Conservation (phyloP, 805 yeast genomes). For the Candida orba region DNA sequence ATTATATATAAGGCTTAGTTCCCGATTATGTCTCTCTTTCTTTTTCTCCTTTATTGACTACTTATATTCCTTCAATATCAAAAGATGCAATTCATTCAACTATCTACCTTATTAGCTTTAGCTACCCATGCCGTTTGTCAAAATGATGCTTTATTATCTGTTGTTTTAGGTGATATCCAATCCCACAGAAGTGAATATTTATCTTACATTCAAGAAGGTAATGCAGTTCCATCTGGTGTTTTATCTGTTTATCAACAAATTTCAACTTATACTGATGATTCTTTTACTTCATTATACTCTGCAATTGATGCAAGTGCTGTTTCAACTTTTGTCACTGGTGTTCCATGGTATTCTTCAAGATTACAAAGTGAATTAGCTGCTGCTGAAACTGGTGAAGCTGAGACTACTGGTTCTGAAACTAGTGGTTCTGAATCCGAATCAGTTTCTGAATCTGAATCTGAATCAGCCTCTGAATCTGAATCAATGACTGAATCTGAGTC, state of each 20-base stretch:
- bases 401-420: conserved; percentile 1
- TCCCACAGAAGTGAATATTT: conserved; percentile 17
- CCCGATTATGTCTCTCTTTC: too few species aligned
- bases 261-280: conserved; percentile 28
- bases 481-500: conserved; percentile 3
- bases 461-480: conserved; percentile 10
- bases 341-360: conserved; percentile 27
- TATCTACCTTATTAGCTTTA: conserved; percentile 3
- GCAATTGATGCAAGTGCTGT: conserved; percentile 22
- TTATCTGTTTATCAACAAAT: conserved; percentile 22
- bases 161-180: conserved; percentile 13
- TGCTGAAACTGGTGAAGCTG: conserved; percentile 7
- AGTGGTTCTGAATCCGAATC: conserved; percentile 7
- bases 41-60: too few species aligned
- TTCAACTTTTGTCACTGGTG: conserved; percentile 23
- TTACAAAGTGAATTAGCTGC: conserved; percentile 12
- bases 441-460: conserved; percentile 2
- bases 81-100: neutral
- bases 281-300: conserved; percentile 26
- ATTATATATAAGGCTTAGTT: too few species aligned
- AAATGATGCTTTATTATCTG: conserved; percentile 1
- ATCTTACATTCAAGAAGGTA: conserved; percentile 15
- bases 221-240: conserved; percentile 25
- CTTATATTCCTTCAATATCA: too few species aligned
- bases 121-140: conserved; percentile 1